Evolutionary conservation across 345 rosid species (phyloP), one percentile per base, ranked within the genome.

Genomic region (Barbarea vulgaris): DNA sequence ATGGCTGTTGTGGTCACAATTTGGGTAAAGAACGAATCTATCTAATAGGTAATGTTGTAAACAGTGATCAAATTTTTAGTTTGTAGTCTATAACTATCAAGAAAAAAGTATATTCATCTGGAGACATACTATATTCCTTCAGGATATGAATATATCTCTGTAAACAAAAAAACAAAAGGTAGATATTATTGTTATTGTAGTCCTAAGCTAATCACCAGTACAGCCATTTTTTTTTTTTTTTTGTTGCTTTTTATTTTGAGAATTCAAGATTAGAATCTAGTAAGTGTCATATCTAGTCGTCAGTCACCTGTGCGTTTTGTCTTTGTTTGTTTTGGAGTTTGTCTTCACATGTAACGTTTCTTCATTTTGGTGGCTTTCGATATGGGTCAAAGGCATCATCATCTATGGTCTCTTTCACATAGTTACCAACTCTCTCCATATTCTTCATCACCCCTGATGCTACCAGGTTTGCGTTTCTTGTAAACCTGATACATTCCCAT

Each of bases 391-490:
- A 36, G 37, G 84, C n/a, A n/a, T n/a, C 55, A 36, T 88, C 88
- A 34, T 85, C 87, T 41, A 88, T 5, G 3, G 83, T 79, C 50
- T 84, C 83, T 75, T 88, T 88, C n/a, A 88, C 13, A 58, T 85
- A 80, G 61, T 70, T 82, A 65, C 88, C 91, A 17, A 88, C 88
- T 81, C 82, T 84, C 50, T 75, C 76, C 84, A 84, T 62, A 84
- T 87, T 85, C 77, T 71, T 83, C 37, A 86, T 77, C 74, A 88
- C 89, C 44, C 93, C 90, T 15, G 85, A 75, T 4, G 91, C 90
- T 33, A 88, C 93, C 72, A 88, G 71, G 69, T 64, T 80, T 13
- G 91, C 91, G 10, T 86, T 88, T 71, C 91, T 80, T 14, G 84
- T 81, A 62, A 85, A 88, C 85, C 91, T 88, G 79, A 73, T 69